These are phyloP conservation scores for Cerioporus squamosus DNA, from an alignment of 1,284 basidiomycete genomes.

Conservation along the genomic window DNA sequence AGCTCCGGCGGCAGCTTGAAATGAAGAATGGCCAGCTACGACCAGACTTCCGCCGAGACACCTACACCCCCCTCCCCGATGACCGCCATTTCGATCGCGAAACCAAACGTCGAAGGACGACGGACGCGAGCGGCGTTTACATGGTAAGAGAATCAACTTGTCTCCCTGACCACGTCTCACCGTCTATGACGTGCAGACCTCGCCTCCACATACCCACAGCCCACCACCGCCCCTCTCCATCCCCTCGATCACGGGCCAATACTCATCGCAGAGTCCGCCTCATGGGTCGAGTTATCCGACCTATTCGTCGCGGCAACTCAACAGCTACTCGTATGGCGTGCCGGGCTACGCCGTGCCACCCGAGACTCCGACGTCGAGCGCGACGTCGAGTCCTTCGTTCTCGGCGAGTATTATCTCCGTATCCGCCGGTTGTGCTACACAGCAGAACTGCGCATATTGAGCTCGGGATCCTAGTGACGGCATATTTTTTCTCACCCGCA, in stretches of 20 bases:
- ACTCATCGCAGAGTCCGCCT: conserved; percentile 27
- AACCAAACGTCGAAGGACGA: conserved; percentile 55
- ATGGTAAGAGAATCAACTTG: conserved; percentile 44
- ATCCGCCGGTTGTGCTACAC: conserved; percentile 30
- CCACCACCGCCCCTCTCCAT: conserved; percentile 69
- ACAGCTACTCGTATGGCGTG: conserved; percentile 53
- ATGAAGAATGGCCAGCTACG: conserved; percentile 33
- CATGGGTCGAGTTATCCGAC: conserved; percentile 9
- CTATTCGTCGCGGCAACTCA: conserved; percentile 1
- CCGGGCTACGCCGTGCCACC: conserved; percentile 56
- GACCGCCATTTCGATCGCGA: conserved; percentile 57
- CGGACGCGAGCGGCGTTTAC: conserved; percentile 62
- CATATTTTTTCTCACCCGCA: conserved; percentile 46
- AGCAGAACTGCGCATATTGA: conserved; percentile 35
- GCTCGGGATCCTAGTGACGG: conserved; percentile 53
- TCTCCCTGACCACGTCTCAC: neutral
- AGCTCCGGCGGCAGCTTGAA: conserved; percentile 62
- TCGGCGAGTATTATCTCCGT: conserved; percentile 74
- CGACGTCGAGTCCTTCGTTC: conserved; percentile 74
- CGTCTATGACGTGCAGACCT: neutral
- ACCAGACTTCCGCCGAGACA: conserved; percentile 27
- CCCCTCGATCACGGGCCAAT: conserved; percentile 40
- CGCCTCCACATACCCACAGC: conserved; percentile 30
- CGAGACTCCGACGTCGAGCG: conserved; percentile 73
- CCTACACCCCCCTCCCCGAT: conserved; percentile 19